Conservation (phyloP, 179 eudicot species). For the Silene vulgaris region DNA sequence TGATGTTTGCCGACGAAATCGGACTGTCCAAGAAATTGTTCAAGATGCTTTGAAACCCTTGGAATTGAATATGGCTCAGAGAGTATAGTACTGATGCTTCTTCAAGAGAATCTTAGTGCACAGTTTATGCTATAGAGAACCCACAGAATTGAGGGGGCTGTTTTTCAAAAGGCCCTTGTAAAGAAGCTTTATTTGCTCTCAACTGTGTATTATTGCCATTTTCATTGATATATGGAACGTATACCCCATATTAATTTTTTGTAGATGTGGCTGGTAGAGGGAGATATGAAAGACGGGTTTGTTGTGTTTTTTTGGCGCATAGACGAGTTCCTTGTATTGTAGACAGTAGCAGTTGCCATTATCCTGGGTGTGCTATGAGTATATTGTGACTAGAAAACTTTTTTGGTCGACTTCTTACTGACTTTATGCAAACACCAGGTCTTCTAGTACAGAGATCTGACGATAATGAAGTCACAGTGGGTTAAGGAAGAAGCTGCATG, state of each 20-base stretch:
- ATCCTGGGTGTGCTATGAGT: not conserved
- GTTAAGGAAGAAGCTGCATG: too few species aligned
- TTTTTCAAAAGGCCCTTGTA: constrained; percentile 35
- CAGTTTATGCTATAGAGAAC: constrained; percentile 33
- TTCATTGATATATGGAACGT: constrained; percentile 28
- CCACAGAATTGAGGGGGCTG: constrained; percentile 29
- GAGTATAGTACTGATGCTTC: constrained; percentile 24
- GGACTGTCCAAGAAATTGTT: constrained; percentile 94
- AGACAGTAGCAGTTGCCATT: not conserved
- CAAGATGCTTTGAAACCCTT: constrained; percentile 91
- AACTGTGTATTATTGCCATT: constrained; percentile 25
- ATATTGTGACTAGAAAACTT: too few species aligned
- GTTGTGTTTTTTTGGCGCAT: too few species aligned
- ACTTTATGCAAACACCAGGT: too few species aligned
- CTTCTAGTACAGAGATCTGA: too few species aligned
- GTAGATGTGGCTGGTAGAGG: not conserved
- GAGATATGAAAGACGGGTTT: too few species aligned
- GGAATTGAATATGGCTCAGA: constrained; percentile 46
- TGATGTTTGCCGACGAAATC: constrained; percentile 91
- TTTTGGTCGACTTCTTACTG: too few species aligned
- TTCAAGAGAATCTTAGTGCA: constrained; percentile 13
- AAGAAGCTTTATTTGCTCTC: constrained; percentile 25
- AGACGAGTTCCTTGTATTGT: not conserved
- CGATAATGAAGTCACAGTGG: too few species aligned
- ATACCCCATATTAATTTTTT: constrained; percentile 8